Conservation (phyloP, 805 yeast genomes). For the Candida glaebosa region DNA sequence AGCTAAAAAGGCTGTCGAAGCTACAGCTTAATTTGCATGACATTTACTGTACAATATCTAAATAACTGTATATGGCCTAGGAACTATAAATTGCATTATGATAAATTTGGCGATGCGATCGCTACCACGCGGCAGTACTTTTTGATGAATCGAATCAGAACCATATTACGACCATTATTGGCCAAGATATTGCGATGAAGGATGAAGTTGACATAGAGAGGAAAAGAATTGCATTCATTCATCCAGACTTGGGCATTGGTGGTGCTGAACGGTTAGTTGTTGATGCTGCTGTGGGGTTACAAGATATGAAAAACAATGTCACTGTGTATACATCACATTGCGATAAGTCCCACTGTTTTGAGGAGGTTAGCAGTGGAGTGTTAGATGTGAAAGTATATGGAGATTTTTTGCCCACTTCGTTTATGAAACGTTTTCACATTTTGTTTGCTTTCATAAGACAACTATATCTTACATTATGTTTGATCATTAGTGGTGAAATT, state of each 20-base stretch:
- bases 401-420: slow-evolving; percentile 72
- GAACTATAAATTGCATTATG: no score
- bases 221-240: slow-evolving; percentile 74
- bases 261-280: slow-evolving; percentile 98
- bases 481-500: slow-evolving; percentile 49
- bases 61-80: neutral
- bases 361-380: slow-evolving; percentile 64
- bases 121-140: slow-evolving; percentile 1
- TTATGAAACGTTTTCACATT: slow-evolving; percentile 68
- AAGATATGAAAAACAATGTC: slow-evolving; percentile 60
- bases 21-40: neutral
- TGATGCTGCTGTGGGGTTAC: slow-evolving; percentile 88
- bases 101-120: neutral
- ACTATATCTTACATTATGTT: slow-evolving; percentile 50
- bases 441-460: slow-evolving; percentile 84
- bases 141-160: no score
- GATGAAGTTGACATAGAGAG: neutral
- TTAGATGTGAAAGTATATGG: slow-evolving; percentile 73
- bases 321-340: slow-evolving; percentile 86
- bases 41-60: neutral
- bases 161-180: no score
- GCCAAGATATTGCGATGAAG: neutral
- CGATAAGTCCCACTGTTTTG: slow-evolving; percentile 83
- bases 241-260: slow-evolving; percentile 95
- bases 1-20: neutral